Evolutionary conservation across 257 asterid genomes (phyloP), one percentile per base, ranked within the genome.

Genomic region (Plantago ovata): DNA sequence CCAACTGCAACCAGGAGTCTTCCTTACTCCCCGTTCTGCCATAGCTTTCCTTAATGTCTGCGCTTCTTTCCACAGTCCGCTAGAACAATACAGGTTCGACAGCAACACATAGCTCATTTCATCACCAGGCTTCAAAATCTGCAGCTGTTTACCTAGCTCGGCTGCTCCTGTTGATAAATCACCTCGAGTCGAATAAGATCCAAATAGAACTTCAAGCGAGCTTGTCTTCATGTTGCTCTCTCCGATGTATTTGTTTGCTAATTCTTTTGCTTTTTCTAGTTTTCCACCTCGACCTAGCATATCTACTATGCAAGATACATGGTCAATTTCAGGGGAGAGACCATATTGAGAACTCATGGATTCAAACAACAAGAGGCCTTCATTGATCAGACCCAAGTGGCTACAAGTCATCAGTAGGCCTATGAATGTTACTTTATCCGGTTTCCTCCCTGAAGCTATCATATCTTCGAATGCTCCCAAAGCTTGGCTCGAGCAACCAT

Each of bases 381-480:
- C 58, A 4, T 75, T 66, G 32, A 87, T 67, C 44, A 78, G 58
- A 2, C 96, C 96, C 62, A 76, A 73, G 71, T 84, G 96, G 70
- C 84, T 87, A 51, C 96, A 87, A 24, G 86, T 80, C 91, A 87
- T 80, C 65, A 87, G 61, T 24, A 87, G 70, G 24, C 95, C 95
- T 39, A 84, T 71, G 76, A 87, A 87, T 38, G 95, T 84, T 40
- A 81, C 91, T 61, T 77, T 80, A 66, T 87, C 94, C 0, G 96
- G 96, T 72, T 75, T 72, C 19, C 72, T n/a, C 5, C 77, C 65
- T 13, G 79, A 75, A 58, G 77, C 77, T 19, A 56, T 21, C 84
- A 84, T 80, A 58, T 64, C 69, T 33, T 77, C 80, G 21, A 74
- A 71, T 77, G 82, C 64, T 33, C 45, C 18, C 47, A 84, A 47